These are phyloP conservation scores for Alternaria arbusti DNA, from an alignment of 2,329 filamentous ascomycete species.

Conservation along the genomic window DNA sequence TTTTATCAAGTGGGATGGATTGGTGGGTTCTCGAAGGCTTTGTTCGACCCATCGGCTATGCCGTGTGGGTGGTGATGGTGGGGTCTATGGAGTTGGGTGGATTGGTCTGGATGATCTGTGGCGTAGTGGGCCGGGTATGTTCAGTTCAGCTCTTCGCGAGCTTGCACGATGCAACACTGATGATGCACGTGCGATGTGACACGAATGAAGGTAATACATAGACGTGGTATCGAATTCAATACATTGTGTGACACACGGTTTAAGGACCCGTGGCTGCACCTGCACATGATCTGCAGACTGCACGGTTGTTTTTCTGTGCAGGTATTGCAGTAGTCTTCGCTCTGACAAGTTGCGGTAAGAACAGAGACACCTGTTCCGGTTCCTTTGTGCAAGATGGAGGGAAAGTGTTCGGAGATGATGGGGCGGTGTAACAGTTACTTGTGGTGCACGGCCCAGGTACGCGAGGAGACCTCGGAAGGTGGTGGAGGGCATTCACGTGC, in stretches of 20 bases:
- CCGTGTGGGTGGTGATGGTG: neutral
- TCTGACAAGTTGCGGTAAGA: neutral
- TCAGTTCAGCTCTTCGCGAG: neutral
- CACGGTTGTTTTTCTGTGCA: neutral
- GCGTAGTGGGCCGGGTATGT: slow-evolving; percentile 2
- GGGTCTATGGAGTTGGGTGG: neutral
- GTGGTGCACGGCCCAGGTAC: neutral
- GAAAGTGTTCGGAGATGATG: neutral
- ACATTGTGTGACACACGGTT: neutral
- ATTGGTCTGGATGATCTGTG: slow-evolving; percentile 7
- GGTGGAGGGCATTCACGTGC: neutral
- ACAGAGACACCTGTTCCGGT: neutral
- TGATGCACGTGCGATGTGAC: neutral
- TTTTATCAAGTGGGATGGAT: neutral
- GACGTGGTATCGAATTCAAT: neutral
- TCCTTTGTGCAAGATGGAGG: neutral
- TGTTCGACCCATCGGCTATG: neutral
- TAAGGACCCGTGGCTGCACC: neutral
- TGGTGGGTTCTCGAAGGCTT: neutral
- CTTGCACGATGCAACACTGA: neutral
- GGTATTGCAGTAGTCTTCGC: neutral
- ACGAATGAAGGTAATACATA: neutral
- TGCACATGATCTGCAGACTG: neutral
- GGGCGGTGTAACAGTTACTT: neutral
- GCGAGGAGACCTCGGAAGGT: neutral